Conservation (phyloP, 306 rosid species). For the Lithocarpus polystachyus region DNA sequence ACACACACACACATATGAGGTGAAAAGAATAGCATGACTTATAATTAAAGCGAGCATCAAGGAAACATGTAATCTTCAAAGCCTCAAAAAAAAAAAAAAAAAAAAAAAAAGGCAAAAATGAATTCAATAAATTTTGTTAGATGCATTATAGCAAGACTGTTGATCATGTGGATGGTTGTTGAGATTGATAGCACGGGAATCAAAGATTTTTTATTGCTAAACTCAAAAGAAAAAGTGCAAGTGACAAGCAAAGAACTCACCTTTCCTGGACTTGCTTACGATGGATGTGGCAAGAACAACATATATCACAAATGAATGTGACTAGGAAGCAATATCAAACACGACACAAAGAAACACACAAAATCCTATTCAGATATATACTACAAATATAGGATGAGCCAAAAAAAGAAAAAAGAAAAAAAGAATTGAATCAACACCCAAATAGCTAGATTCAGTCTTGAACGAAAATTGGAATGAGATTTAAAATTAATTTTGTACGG, state of each 20-base stretch:
- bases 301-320: constrained; percentile 35
- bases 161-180: neutral
- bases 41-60: no score
- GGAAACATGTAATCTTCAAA: no score
- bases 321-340: constrained; percentile 3
- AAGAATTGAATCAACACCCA: neutral
- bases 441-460: neutral
- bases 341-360: neutral
- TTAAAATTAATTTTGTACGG: neutral
- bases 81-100: no score
- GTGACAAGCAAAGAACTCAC: constrained; percentile 38
- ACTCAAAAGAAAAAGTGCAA: neutral
- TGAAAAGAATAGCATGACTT: no score
- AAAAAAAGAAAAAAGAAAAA: neutral
- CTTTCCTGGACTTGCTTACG: constrained; percentile 87
- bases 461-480: neutral
- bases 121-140: neutral
- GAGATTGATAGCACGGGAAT: neutral
- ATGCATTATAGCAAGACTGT: neutral
- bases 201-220: neutral
- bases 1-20: no score
- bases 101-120: neutral
- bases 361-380: neutral
- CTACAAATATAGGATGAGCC: neutral
- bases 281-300: constrained; percentile 92